A percentile compares a stretch with the other conserved stretches of the same genome.
Evolutionary conservation across 2,329 filamentous ascomycete species (phyloP).

Genomic region (Fusarium circinatum): DNA sequence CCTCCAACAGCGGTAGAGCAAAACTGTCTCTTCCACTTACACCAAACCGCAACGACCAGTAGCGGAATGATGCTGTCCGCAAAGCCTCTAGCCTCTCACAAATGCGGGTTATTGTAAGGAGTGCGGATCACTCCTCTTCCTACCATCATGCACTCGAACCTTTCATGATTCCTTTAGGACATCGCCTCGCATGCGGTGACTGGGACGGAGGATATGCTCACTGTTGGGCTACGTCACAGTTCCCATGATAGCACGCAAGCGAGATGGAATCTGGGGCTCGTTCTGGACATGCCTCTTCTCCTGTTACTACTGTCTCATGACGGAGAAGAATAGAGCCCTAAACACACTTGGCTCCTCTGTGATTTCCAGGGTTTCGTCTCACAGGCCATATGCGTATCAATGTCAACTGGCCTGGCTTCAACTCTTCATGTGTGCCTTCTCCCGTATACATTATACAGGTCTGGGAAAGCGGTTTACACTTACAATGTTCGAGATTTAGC

Average conservation of each 20-base stretch:
- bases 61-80: not conserved
- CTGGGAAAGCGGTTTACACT: not conserved
- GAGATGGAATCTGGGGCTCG: not conserved
- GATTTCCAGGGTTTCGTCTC: not conserved
- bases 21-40: not conserved
- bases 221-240: slow-evolving; percentile 22
- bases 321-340: not conserved
- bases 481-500: not conserved
- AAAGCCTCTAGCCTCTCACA: not conserved
- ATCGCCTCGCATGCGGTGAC: not conserved
- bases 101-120: not conserved
- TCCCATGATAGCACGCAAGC: not conserved
- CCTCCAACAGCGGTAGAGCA: no score
- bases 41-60: not conserved
- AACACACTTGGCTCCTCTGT: not conserved
- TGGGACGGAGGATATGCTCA: no score
- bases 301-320: not conserved
- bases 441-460: not conserved
- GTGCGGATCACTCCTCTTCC: not conserved
- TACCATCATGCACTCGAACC: not conserved
- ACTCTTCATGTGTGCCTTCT: not conserved
- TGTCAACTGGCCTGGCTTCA: not conserved
- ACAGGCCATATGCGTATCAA: not conserved
- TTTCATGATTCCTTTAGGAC: not conserved
- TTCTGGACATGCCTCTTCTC: not conserved